A percentile compares a stretch with the other conserved stretches of the same genome.
phyloP scores from a whole-genome alignment of 495 filamentous ascomycete species.

The Recurvomyces mirabilis region DNA sequence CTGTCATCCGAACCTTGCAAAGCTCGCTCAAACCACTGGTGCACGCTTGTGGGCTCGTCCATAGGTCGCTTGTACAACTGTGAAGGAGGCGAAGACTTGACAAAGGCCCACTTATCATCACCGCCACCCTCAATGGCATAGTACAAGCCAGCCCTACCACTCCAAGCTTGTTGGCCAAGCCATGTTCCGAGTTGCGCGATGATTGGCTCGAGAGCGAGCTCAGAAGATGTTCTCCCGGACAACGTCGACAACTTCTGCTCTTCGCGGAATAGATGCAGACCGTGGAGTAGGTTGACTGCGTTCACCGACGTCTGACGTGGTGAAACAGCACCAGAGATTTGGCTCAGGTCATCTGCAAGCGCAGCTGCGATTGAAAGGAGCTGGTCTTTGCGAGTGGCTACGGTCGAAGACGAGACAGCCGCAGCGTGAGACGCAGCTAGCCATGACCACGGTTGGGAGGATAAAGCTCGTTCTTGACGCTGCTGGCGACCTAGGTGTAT shows the following conservation, averaged over 20 bases:
- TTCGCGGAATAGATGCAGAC: slow-evolving; percentile 74
- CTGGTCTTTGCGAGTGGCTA: slow-evolving; percentile 4
- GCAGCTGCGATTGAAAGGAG: slow-evolving; percentile 6
- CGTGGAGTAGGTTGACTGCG: slow-evolving; percentile 47
- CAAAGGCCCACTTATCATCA: slow-evolving; percentile 50
- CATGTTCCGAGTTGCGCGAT: slow-evolving; percentile 72
- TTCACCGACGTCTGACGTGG: neutral
- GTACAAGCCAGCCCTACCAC: slow-evolving; percentile 39
- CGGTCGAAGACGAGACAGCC: no score
- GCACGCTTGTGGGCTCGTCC: slow-evolving; percentile 36
- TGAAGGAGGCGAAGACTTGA: slow-evolving; percentile 33
- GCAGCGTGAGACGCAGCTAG: neutral
- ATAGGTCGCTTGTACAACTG: slow-evolving; percentile 6
- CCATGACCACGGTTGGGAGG: neutral
- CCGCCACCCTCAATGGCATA: slow-evolving; percentile 62
- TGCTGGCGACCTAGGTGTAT: neutral
- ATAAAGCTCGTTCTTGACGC: neutral
- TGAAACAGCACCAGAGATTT: neutral
- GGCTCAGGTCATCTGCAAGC: slow-evolving; percentile 3
- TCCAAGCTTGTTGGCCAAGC: slow-evolving; percentile 74
- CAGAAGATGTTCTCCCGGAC: slow-evolving; percentile 39
- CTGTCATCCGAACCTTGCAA: slow-evolving; percentile 12
- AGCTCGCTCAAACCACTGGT: slow-evolving; percentile 47
- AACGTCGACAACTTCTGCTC: slow-evolving; percentile 75
- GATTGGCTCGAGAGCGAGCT: slow-evolving; percentile 50